Base-by-base conservation (phyloP, 1,284 basidiomycete genomes). In the Rhodotorula sp. region DNA sequence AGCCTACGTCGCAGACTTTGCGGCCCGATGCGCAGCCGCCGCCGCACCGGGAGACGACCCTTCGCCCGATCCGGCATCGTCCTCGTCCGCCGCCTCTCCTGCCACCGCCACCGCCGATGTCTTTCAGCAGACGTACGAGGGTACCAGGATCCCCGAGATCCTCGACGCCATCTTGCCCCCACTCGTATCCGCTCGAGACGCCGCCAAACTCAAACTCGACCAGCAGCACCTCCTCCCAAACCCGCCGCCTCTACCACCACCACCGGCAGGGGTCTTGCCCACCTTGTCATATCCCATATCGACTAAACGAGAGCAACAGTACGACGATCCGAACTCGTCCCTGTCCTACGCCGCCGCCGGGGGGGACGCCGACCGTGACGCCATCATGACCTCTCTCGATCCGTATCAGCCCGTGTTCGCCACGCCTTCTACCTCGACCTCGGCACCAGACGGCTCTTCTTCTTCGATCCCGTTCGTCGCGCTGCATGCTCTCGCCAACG, bases 161-260 rank as follows among this genome's bases (percentile, higher is more conserved):
- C 61, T 73, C 56, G 72, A 70, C 6, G 37, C 30, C 3, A 57
- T 68, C 33, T 12, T 63, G 6, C 65, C 66, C 6, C 22, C 62
- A 2, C 20, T 44, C 26, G 8, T 62, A 0, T 42, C 49, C 3
- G 51, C 60, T 8, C 42, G 22, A 26, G 48, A n/a, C 8, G 58
- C 55, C 26, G 60, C 37, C 20, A 46, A 54, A 30, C 17, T 37
- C 42, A 46, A 45, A 20, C 26, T 44, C 6, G 62, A 17, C 29
- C 20, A 48, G n/a, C 7, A 46, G 29, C 37, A 42, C 37, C 10
- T 42, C 10, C 37, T 42, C 37, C 37, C 37, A 12, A 42, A 42
- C 37, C 37, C 37, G 37, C 37, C 37, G 37, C 37, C 37, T 12
- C 12, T 1, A 14, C 29, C n/a, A 3, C 24, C 57, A 2, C 15